Percentiles rank a stretch among this genome's conserved stretches.
Evolutionary conservation across 257 asterid species (phyloP).

Genomic region (Solanum lycopersicoides): DNA sequence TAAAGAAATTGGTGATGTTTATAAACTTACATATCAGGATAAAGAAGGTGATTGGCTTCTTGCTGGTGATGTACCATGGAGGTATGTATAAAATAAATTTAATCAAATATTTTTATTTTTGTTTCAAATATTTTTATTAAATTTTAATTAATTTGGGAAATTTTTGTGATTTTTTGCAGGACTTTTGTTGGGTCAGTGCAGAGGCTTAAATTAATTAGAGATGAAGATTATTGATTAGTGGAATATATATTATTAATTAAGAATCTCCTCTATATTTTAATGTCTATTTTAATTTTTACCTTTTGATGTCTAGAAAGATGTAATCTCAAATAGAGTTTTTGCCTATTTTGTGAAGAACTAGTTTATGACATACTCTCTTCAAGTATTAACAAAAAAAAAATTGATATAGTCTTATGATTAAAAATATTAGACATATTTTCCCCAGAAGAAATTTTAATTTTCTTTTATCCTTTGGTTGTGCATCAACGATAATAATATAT

Average conservation of each 20-base stretch:
- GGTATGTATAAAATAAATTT: slow-evolving; percentile 10
- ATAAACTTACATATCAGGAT: slow-evolving; percentile 45
- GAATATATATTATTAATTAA: background rate
- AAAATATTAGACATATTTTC: background rate
- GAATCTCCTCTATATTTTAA: background rate
- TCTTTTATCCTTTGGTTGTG: background rate
- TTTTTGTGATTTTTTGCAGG: slow-evolving; percentile 22
- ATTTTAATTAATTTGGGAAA: background rate
- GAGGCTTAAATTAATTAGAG: slow-evolving; percentile 43
- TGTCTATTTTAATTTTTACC: background rate
- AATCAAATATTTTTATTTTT: background rate
- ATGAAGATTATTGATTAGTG: background rate
- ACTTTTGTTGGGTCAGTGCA: slow-evolving; percentile 32
- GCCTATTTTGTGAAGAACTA: background rate
- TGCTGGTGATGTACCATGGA: slow-evolving; percentile 58
- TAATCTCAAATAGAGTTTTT: background rate
- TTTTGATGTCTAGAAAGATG: background rate
- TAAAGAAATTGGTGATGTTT: slow-evolving; percentile 19
- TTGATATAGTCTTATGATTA: background rate
- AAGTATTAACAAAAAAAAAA: background rate
- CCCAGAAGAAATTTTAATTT: background rate
- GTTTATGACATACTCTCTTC: background rate
- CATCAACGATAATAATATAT: background rate
- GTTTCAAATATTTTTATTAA: background rate
- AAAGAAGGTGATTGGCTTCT: slow-evolving; percentile 59